These are phyloP conservation scores for Acacia melanoxylon DNA, from an alignment of 306 rosid genomes.

Conservation along the genomic window DNA sequence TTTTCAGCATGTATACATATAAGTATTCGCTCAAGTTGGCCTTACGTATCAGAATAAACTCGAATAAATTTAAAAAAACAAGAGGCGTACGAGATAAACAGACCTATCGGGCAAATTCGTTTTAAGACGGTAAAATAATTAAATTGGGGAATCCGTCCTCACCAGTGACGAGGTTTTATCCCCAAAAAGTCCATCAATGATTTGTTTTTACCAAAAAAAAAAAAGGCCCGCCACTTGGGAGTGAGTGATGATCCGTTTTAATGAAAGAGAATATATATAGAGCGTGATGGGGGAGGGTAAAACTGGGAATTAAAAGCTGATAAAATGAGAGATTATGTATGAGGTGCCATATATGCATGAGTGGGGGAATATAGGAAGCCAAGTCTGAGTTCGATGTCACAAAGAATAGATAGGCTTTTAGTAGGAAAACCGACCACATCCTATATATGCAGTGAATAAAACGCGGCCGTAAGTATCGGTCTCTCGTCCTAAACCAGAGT, in stretches of 20 bases:
- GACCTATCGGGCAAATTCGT: not conserved
- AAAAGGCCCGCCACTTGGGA: not conserved
- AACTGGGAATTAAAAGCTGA: conserved; percentile 16
- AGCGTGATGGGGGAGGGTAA: not conserved
- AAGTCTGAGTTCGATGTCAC: not conserved
- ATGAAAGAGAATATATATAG: not conserved
- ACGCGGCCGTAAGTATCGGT: not conserved
- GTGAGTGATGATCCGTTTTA: not conserved
- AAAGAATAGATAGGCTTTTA: not conserved
- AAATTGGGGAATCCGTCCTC: not conserved
- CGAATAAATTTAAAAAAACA: not conserved
- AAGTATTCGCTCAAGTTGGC: not conserved
- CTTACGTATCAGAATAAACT: not conserved
- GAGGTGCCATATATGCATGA: not conserved
- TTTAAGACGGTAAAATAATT: not conserved
- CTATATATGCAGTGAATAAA: not conserved
- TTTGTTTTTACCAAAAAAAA: not conserved
- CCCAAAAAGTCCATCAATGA: not conserved
- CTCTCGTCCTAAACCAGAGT: not conserved
- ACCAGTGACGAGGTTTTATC: not conserved
- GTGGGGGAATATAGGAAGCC: conserved; percentile 3
- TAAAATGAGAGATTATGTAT: conserved; percentile 7
- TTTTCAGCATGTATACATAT: not conserved
- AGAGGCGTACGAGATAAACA: not conserved
- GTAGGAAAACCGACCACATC: conserved; percentile 11